Percentiles rank a stretch among this genome's conserved stretches.
Evolutionary conservation across 2,329 filamentous ascomycete species (phyloP).

Genomic region (Alternaria metachromatica): DNA sequence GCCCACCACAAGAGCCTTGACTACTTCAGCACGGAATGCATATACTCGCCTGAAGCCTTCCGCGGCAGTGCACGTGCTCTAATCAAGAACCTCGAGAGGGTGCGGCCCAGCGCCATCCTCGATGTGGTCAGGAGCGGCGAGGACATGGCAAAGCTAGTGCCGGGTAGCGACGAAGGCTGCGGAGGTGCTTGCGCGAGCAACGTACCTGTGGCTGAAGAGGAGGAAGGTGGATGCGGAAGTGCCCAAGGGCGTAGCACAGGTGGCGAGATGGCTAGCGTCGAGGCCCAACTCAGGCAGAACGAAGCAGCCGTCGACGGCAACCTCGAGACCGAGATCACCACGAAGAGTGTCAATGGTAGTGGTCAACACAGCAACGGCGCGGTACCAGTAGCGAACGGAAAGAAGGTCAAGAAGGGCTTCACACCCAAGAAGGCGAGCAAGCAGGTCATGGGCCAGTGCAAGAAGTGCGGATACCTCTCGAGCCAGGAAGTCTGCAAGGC

Average conservation of each 20-base stretch:
- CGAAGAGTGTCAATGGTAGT: conserved; percentile 40
- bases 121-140: conserved; percentile 95
- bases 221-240: conserved; percentile 76
- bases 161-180: conserved; percentile 53
- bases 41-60: conserved; percentile 97
- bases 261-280: conserved; percentile 83
- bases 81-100: conserved; percentile 94
- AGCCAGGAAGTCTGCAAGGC: conserved; percentile 95
- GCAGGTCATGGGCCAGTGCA: conserved; percentile 83
- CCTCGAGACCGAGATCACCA: conserved; percentile 71
- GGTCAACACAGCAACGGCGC: conserved; percentile 26
- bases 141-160: conserved; percentile 91
- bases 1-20: conserved; percentile 96
- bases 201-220: conserved; percentile 59
- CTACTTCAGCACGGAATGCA: conserved; percentile 98
- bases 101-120: conserved; percentile 90
- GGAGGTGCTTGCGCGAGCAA: conserved; percentile 39
- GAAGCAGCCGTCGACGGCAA: conserved; percentile 63
- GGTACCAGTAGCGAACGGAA: conserved; percentile 19
- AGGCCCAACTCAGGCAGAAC: conserved; percentile 71
- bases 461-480: conserved; percentile 91
- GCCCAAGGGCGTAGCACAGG: conserved; percentile 70
- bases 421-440: conserved; percentile 47
- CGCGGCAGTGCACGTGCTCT: conserved; percentile 87
- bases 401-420: conserved; percentile 30